Conservation (phyloP, 164 flowering plant genomes). For the Euptelea pleiosperma region DNA sequence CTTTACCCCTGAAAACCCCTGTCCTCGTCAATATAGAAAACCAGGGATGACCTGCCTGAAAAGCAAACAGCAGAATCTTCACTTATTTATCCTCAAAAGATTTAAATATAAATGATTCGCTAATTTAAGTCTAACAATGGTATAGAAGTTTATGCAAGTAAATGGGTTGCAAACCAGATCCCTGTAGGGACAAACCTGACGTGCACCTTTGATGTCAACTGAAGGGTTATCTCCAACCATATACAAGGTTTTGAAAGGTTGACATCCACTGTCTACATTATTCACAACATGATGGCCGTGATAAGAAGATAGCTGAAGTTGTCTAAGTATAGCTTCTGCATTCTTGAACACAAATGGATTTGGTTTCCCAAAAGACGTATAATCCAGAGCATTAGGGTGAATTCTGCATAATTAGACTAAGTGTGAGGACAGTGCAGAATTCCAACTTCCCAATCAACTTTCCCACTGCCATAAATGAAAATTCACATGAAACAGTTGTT, state of each 20-base stretch:
- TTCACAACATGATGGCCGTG: slow-evolving; percentile 2
- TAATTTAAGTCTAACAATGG: neutral
- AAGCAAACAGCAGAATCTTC: neutral
- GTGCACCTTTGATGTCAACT: slow-evolving; percentile 85
- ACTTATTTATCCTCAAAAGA: neutral
- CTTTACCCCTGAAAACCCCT: slow-evolving; percentile 68
- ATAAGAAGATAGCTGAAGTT: slow-evolving; percentile 23
- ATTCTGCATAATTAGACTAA: slow-evolving; percentile 43
- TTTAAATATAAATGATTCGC: neutral
- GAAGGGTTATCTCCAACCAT: slow-evolving; percentile 94
- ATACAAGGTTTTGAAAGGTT: slow-evolving; percentile 58
- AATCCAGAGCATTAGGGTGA: slow-evolving; percentile 51
- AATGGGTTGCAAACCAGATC: neutral
- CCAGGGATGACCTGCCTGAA: slow-evolving; percentile 92
- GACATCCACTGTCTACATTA: slow-evolving; percentile 15
- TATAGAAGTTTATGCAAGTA: neutral
- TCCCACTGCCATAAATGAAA: neutral
- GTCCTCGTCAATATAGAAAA: slow-evolving; percentile 91
- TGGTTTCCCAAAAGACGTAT: slow-evolving; percentile 77
- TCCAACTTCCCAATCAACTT: neutral
- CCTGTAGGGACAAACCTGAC: slow-evolving; percentile 46
- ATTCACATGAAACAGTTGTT: slow-evolving; percentile 1
- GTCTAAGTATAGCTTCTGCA: slow-evolving; percentile 56
- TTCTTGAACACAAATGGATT: slow-evolving; percentile 75
- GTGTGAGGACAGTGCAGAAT: neutral